Evolutionary conservation across 139 green algal species (phyloP).

Genomic region (Picochlorum sp.): DNA sequence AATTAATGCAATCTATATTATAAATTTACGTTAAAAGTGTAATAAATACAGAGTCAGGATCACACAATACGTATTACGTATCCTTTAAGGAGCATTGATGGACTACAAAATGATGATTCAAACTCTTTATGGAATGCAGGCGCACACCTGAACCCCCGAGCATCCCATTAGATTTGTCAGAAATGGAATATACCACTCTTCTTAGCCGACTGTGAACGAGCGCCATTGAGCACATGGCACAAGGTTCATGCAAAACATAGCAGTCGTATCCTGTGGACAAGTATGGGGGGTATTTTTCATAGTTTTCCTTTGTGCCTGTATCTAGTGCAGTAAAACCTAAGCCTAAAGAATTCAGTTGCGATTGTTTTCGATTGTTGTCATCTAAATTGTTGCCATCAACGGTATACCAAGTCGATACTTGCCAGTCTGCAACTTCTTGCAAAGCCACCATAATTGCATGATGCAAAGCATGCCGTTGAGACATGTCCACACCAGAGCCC

Average conservation of each 20-base stretch:
- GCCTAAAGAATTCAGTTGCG: background rate
- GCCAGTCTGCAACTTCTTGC: conserved; percentile 37
- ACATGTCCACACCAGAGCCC: background rate
- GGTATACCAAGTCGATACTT: conserved; percentile 13
- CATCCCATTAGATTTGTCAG: conserved; percentile 28
- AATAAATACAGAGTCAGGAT: background rate
- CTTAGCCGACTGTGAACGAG: conserved; percentile 74
- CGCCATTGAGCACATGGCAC: conserved; percentile 92
- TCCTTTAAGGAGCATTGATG: background rate
- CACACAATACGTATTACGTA: background rate
- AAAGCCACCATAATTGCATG: conserved; percentile 74
- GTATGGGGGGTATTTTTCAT: conserved; percentile 42
- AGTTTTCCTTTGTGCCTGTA: background rate
- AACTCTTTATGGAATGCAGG: conserved; percentile 53
- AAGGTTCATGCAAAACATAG: conserved; percentile 81
- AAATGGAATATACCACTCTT: conserved; percentile 52
- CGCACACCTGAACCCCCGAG: conserved; percentile 34
- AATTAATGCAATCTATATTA: no score
- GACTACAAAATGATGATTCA: conserved; percentile 81
- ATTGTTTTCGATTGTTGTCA: background rate
- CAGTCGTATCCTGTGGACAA: conserved; percentile 87
- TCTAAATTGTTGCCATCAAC: background rate
- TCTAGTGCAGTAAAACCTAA: background rate
- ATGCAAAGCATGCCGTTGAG: conserved; percentile 41
- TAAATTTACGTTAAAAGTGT: no score